phyloP scores from a whole-genome alignment of 2,329 filamentous ascomycete species.

The Sporothrix pallida region DNA sequence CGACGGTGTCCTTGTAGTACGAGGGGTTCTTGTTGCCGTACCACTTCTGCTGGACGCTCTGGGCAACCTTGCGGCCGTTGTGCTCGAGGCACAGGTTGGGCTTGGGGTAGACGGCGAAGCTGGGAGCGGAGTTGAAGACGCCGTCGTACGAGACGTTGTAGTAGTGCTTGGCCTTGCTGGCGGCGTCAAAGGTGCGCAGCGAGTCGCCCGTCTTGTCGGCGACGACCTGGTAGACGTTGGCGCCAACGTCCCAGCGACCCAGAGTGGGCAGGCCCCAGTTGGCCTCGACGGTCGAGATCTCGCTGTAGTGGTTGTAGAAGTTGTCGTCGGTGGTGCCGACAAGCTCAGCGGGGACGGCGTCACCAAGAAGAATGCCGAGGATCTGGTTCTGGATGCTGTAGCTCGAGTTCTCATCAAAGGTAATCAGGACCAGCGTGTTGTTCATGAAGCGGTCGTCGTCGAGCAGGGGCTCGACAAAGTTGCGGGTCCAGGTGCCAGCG shows the following conservation, averaged over 20 bases:
- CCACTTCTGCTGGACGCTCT: constrained; percentile 40
- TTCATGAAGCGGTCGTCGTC: constrained; percentile 73
- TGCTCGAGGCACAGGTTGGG: constrained; percentile 42
- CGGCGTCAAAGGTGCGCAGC: constrained; percentile 37
- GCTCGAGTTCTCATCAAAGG: constrained; percentile 78
- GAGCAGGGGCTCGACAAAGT: constrained; percentile 73
- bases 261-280: constrained; percentile 75
- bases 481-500: constrained; percentile 70
- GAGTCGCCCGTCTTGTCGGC: constrained; percentile 67
- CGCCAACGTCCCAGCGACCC: constrained; percentile 73
- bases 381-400: constrained; percentile 72
- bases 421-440: constrained; percentile 75
- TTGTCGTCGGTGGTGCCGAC: constrained; percentile 70
- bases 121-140: constrained; percentile 40
- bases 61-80: constrained; percentile 39
- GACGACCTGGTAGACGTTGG: constrained; percentile 70
- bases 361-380: constrained; percentile 73
- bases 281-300: constrained; percentile 68
- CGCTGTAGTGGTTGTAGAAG: constrained; percentile 77
- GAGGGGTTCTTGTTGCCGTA: constrained; percentile 38
- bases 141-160: constrained; percentile 44
- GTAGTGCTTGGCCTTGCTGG: constrained; percentile 36
- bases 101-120: constrained; percentile 41
- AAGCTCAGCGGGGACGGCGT: constrained; percentile 69
- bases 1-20: constrained; percentile 42